Evolutionary conservation across 352 stramenopile genomes (phyloP).

Genomic region (Blastocystis sp.): DNA sequence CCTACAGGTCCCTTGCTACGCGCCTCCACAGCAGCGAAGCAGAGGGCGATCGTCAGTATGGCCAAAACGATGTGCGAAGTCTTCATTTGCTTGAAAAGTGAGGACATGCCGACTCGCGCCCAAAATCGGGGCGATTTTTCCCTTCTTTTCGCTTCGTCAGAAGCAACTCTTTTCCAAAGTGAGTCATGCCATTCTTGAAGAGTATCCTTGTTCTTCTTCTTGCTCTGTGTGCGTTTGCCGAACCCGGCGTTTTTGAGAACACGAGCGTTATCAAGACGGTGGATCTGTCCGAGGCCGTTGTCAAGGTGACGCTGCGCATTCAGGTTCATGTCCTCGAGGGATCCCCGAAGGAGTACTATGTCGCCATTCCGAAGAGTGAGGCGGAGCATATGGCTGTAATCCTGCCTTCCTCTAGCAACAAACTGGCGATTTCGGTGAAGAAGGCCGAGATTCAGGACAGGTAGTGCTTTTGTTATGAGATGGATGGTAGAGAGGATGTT

Average conservation of each 20-base stretch:
- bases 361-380: constrained; percentile 16
- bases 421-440: background rate
- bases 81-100: too few species aligned
- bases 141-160: background rate
- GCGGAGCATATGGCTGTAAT: constrained; percentile 26
- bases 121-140: background rate
- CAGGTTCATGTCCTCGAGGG: background rate
- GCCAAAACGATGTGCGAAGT: background rate
- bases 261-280: constrained; percentile 64
- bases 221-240: too few species aligned
- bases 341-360: background rate
- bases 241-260: constrained; percentile 19
- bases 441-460: background rate
- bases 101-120: too few species aligned
- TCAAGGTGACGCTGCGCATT: constrained; percentile 44
- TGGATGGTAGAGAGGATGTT: constrained; percentile 7
- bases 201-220: too few species aligned
- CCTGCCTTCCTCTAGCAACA: background rate
- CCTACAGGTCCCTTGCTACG: background rate
- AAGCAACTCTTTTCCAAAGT: background rate
- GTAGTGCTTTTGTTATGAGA: background rate
- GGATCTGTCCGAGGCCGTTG: constrained; percentile 19
- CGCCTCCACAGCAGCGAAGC: background rate
- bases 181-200: too few species aligned
- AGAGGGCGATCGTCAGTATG: background rate